Conservation (phyloP, 192 early-diverging fungal genomes). For the Umbelopsis vinacea region DNA sequence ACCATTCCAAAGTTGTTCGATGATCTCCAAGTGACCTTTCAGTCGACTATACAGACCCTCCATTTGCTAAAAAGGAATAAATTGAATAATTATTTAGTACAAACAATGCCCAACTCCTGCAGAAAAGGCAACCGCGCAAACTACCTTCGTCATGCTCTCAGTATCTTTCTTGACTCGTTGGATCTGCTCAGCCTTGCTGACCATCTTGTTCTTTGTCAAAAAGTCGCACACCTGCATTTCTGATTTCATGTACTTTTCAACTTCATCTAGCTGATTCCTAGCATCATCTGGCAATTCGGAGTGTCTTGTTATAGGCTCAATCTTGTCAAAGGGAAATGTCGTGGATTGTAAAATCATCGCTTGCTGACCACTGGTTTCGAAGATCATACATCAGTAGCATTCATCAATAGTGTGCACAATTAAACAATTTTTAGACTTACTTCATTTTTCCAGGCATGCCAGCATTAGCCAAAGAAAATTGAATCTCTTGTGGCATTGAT, state of each 20-base stretch:
- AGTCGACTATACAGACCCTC: constrained; percentile 27
- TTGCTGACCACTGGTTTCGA: not conserved
- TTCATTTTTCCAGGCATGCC: constrained; percentile 11
- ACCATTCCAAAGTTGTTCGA: constrained; percentile 24
- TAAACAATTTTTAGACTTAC: not conserved
- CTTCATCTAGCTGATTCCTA: constrained; percentile 30
- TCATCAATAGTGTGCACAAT: not conserved
- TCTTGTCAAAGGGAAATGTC: constrained; percentile 35
- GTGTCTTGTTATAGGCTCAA: constrained; percentile 27
- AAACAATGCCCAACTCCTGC: not conserved
- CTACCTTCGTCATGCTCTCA: constrained; percentile 27
- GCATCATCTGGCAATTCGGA: constrained; percentile 38
- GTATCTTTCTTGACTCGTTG: constrained; percentile 19
- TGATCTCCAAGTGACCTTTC: constrained; percentile 20
- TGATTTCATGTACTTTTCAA: constrained; percentile 36
- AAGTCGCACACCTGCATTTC: constrained; percentile 35
- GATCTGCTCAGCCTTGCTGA: constrained; percentile 31
- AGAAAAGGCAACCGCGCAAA: not conserved
- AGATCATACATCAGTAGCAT: not conserved
- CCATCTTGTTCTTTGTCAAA: constrained; percentile 26
- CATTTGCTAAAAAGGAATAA: constrained; percentile 26
- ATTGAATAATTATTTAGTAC: not conserved
- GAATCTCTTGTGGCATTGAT: constrained; percentile 15
- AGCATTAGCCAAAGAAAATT: constrained; percentile 19
- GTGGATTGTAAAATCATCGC: not conserved